phyloP scores from a whole-genome alignment of 2,329 filamentous ascomycete genomes.

The Plenodomus biglobosus region DNA sequence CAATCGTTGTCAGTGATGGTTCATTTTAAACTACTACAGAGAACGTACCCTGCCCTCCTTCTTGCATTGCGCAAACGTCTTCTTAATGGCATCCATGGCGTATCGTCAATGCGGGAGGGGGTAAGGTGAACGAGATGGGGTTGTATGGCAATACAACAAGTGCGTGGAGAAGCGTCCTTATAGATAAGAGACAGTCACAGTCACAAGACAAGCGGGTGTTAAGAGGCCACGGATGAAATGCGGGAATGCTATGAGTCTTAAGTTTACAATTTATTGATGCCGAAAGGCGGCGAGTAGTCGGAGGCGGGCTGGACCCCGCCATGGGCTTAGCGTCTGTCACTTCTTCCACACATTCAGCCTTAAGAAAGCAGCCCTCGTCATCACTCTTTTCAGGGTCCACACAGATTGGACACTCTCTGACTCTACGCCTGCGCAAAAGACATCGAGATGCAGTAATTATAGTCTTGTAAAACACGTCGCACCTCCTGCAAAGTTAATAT shows the following conservation, averaged over 20 bases:
- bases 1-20: conserved; percentile 15
- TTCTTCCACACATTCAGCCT: neutral
- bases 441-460: neutral
- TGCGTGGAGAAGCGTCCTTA: conserved; percentile 6
- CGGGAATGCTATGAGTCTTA: conserved; percentile 18
- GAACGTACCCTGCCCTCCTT: conserved; percentile 49
- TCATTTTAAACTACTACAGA: neutral
- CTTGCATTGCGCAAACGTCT: conserved; percentile 55
- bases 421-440: neutral
- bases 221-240: conserved; percentile 6
- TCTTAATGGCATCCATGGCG: conserved; percentile 52
- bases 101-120: neutral
- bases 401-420: no score
- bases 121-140: neutral
- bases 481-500: neutral
- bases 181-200: conserved; percentile 10
- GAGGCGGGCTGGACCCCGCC: conserved; percentile 11
- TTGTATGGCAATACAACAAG: conserved; percentile 1
- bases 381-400: neutral
- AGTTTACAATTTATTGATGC: conserved; percentile 23
- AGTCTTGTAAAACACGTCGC: no score
- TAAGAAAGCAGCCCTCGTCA: neutral
- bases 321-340: neutral
- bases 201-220: conserved; percentile 13
- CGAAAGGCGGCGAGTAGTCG: conserved; percentile 21